Conservation (phyloP, 441 rosid genomes). For the Geranium incanum region DNA sequence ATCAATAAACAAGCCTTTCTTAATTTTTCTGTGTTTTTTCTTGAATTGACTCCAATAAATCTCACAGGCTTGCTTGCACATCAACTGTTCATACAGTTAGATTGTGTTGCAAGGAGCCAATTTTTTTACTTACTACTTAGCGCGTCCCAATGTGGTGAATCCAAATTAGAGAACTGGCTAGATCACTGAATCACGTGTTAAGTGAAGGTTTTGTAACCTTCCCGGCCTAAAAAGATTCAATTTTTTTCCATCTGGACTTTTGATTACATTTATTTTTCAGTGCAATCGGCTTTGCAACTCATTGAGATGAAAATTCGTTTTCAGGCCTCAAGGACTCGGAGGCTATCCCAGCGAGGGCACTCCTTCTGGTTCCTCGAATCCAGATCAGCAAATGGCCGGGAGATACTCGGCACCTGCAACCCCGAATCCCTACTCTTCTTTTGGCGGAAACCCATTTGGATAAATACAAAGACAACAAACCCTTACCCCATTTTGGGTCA, state of each 20-base stretch:
- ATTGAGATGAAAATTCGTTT: constrained; percentile 10
- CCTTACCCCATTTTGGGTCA: constrained; percentile 12
- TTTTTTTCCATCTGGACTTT: background rate
- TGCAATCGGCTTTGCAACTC: background rate
- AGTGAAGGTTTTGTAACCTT: background rate
- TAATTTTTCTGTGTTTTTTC: background rate
- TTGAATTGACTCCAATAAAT: background rate
- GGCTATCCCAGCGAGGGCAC: constrained; percentile 30
- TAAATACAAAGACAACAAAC: constrained; percentile 21
- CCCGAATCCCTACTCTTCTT: constrained; percentile 37
- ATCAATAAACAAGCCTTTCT: background rate
- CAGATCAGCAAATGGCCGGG: constrained; percentile 39
- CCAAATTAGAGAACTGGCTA: background rate
- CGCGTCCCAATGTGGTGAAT: background rate
- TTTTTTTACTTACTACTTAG: background rate
- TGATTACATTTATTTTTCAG: constrained; percentile 13
- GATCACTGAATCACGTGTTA: background rate
- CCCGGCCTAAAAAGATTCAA: background rate
- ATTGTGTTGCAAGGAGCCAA: background rate
- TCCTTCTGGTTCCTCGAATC: constrained; percentile 28
- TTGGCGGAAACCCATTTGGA: constrained; percentile 70
- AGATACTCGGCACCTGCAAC: constrained; percentile 37
- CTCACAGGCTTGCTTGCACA: background rate
- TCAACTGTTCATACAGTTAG: background rate
- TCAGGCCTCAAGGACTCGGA: constrained; percentile 44